phyloP scores from a whole-genome alignment of 2,329 filamentous ascomycete genomes.

The Venturia carpophila region DNA sequence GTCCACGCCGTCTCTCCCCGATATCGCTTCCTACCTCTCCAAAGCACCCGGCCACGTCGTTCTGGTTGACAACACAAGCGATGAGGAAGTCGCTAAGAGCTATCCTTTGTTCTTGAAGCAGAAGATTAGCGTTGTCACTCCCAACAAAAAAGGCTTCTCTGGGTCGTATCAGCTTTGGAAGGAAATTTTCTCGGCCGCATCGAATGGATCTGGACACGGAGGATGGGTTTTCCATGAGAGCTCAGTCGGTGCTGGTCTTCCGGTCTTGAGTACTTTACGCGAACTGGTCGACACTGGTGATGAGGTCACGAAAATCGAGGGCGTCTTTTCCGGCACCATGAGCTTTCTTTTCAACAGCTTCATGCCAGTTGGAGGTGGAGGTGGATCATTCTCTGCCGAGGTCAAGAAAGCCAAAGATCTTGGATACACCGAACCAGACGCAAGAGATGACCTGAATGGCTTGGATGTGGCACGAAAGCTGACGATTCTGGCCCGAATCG shows the following conservation, averaged over 20 bases:
- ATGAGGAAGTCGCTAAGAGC: constrained; percentile 70
- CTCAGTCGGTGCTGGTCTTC: constrained; percentile 85
- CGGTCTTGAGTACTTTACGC: constrained; percentile 85
- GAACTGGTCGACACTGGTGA: constrained; percentile 94
- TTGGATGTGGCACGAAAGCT: constrained; percentile 91
- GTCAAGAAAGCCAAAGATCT: constrained; percentile 87
- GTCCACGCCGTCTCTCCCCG: constrained; percentile 56
- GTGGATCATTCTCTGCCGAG: constrained; percentile 74
- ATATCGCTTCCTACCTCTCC: constrained; percentile 70
- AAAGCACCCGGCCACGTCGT: constrained; percentile 70
- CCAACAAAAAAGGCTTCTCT: constrained; percentile 98
- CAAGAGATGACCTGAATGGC: constrained; percentile 78
- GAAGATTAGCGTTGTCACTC: constrained; percentile 86
- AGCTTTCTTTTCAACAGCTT: constrained; percentile 98
- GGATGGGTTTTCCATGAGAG: constrained; percentile 88
- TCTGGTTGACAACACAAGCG: constrained; percentile 93
- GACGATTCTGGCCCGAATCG: constrained; percentile 83
- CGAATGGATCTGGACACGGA: constrained; percentile 44
- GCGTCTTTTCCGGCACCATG: constrained; percentile 96
- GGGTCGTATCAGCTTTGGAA: constrained; percentile 74
- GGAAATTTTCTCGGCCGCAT: constrained; percentile 71
- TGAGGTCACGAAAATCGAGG: constrained; percentile 83
- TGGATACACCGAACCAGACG: constrained; percentile 86
- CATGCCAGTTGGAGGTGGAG: constrained; percentile 70
- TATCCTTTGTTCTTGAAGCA: constrained; percentile 76